Evolutionary conservation across 495 filamentous ascomycete species (phyloP).

Genomic region (Penicillium angulare): DNA sequence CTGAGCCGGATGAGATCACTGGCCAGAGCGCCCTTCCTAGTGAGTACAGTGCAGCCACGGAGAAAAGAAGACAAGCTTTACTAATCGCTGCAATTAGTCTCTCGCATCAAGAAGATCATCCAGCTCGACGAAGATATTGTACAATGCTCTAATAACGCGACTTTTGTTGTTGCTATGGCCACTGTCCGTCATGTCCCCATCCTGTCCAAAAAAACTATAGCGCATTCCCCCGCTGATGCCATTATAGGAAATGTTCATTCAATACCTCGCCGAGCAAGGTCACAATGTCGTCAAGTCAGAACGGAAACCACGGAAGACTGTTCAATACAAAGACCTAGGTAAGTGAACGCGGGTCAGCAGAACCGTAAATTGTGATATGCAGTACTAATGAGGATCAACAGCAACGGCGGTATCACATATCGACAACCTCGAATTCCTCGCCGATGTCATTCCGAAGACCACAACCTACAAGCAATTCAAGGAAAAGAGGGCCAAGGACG

Average conservation of each 20-base stretch:
- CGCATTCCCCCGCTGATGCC: slow-evolving; percentile 10
- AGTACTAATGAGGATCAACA: slow-evolving; percentile 22
- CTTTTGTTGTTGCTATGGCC: slow-evolving; percentile 91
- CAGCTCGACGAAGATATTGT: slow-evolving; percentile 79
- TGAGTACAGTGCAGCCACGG: slow-evolving; percentile 44
- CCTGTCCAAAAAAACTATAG: neutral
- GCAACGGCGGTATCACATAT: slow-evolving; percentile 84
- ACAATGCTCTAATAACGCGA: slow-evolving; percentile 85
- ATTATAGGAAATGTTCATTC: slow-evolving; percentile 88
- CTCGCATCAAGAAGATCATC: slow-evolving; percentile 92
- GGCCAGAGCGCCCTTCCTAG: slow-evolving; percentile 82
- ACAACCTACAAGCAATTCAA: slow-evolving; percentile 78
- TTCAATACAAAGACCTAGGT: slow-evolving; percentile 96
- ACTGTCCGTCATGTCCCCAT: slow-evolving; percentile 55
- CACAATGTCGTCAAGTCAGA: slow-evolving; percentile 88
- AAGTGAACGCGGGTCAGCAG: slow-evolving; percentile 10
- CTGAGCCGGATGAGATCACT: slow-evolving; percentile 76
- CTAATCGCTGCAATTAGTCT: slow-evolving; percentile 55
- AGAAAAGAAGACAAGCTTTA: neutral
- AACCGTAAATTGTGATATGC: neutral
- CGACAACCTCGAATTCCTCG: slow-evolving; percentile 93
- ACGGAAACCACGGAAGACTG: slow-evolving; percentile 84
- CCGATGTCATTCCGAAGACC: slow-evolving; percentile 86
- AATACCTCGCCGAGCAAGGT: slow-evolving; percentile 80
- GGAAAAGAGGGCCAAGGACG: slow-evolving; percentile 54